phyloP scores from a whole-genome alignment of 306 rosid genomes.

The Glycine soja region DNA sequence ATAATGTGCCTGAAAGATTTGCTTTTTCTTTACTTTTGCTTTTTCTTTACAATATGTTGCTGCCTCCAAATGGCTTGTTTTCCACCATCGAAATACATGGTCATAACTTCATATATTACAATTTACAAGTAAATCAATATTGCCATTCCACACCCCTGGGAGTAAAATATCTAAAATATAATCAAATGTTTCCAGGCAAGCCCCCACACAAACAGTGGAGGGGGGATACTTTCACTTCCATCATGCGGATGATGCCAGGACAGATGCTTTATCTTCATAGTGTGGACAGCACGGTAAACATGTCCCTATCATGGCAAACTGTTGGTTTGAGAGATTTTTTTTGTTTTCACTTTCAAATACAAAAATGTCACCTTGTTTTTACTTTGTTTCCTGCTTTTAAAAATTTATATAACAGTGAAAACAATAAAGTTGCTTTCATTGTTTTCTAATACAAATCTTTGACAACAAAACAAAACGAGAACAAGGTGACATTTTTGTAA shows the following conservation, averaged over 20 bases:
- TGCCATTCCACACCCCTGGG: not conserved
- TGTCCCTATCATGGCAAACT: not conserved
- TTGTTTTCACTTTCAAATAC: too few species aligned
- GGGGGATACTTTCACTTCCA: conserved; percentile 4
- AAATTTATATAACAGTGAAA: not conserved
- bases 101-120: not conserved
- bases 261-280: not conserved
- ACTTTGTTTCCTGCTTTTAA: not conserved
- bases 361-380: not conserved
- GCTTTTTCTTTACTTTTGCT: not conserved
- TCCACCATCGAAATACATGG: conserved; percentile 1
- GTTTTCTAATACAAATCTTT: not conserved
- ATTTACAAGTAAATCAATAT: conserved; percentile 16
- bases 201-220: not conserved
- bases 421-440: not conserved
- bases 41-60: conserved; percentile 22
- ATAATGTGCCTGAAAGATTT: too few species aligned
- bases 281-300: not conserved
- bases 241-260: not conserved
- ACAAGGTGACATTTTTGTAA: not conserved
- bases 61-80: conserved; percentile 18
- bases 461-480: not conserved
- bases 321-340: not conserved
- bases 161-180: not conserved
- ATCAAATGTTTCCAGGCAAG: not conserved